Base-by-base conservation (phyloP, 495 filamentous ascomycete genomes). In the Talaromyces adpressus region DNA sequence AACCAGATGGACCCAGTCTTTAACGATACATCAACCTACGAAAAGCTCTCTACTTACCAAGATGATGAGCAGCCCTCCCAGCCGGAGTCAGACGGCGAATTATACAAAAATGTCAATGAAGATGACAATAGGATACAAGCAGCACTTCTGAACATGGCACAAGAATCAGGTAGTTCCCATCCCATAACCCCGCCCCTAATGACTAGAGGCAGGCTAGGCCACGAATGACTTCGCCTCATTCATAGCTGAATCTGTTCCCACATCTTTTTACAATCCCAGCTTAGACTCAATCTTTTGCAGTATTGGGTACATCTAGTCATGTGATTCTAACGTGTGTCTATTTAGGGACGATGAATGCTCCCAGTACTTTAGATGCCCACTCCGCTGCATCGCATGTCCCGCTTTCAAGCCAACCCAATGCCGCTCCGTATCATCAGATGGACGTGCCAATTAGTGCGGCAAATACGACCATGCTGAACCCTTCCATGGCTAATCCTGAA, bases 1-100 rank as follows among this genome's bases (percentile, higher is more conserved):
- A 87, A 87, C 67, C 87, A 89, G 73, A 90, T 85, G 81, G 87
- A 91, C 75, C 85, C 86, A 52, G 71, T 82, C 65, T 89, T 89
- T 77, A 87, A 89, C 75, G 85, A 88, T 69, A 87, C 84, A 27
- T 79, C 85, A 20, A 82, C 84, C 51, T 81, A 81, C 66, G 73
- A 78, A 59, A 75, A 65, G 39, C 59, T 71, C 49, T 71, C 70
- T 18, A 57, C 58, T 32, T 39, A 59, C 54, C 58, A 66, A 59
- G 60, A 62, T 25, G 62, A 58, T 47, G 62, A 39, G 32, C 54
- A 16, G 30, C 29, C 51, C 34, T 58, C 51, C n/a, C 51, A 57
- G 22, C 3, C 22, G 9, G 30, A 39, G 20, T 52, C 23, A 18
- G 30, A 58, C n/a, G n/a, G 64, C 59, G 51, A 52, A 63, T 27